Evolutionary conservation across 768 basidiomycete genomes (phyloP).

Genomic region (Phylloporus rhodoxanthus): DNA sequence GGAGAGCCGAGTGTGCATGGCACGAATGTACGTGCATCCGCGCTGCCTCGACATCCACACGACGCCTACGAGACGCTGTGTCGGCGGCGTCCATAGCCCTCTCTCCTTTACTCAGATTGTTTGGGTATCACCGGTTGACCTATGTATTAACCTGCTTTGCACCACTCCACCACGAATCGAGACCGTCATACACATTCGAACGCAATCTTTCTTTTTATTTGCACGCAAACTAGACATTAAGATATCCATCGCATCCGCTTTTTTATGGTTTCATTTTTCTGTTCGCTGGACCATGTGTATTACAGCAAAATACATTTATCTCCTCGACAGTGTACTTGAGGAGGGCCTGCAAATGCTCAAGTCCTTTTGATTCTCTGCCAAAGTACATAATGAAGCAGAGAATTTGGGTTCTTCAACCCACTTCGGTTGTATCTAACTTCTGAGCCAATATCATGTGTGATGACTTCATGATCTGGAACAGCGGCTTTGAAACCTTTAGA

Average conservation of each 20-base stretch:
- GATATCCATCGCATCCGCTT: background rate
- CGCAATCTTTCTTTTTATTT: background rate
- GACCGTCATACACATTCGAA: background rate
- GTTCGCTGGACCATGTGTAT: background rate
- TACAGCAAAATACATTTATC: background rate
- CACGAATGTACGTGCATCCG: background rate
- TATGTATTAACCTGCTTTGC: background rate
- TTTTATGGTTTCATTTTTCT: background rate
- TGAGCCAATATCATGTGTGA: too few species aligned
- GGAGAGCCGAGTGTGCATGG: constrained; percentile 1
- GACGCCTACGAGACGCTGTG: constrained; percentile 9
- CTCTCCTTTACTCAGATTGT: background rate
- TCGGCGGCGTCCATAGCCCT: constrained; percentile 4
- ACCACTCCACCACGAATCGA: background rate
- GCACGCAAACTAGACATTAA: background rate
- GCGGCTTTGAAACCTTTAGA: too few species aligned
- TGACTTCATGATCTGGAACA: too few species aligned
- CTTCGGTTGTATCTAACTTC: too few species aligned
- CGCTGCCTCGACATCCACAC: background rate
- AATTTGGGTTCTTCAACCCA: too few species aligned
- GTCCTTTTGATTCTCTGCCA: background rate
- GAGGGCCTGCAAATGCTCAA: background rate
- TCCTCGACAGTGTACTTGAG: background rate
- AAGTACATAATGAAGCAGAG: too few species aligned
- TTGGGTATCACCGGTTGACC: background rate